Conservation (phyloP, 1,139 yeast species). For the Magnusiomyces paraingens region DNA sequence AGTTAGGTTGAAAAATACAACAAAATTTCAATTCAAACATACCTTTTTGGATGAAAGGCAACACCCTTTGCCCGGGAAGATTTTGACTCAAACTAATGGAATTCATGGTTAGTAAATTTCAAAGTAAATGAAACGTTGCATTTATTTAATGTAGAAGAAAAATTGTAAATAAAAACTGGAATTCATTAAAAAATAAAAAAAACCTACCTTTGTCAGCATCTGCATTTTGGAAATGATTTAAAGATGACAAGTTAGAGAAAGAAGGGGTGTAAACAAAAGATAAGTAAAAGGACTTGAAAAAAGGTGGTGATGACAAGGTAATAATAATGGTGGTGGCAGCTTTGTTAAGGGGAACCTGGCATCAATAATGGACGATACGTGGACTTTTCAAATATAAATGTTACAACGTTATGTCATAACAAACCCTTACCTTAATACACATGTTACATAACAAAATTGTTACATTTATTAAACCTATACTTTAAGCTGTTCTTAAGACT, state of each 20-base stretch:
- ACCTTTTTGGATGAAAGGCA: constrained; percentile 90
- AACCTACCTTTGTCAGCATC: constrained; percentile 77
- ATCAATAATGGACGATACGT: background rate
- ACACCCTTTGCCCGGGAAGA: constrained; percentile 98
- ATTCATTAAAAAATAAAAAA: background rate
- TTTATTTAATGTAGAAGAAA: background rate
- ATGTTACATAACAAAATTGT: no score
- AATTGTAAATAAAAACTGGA: background rate
- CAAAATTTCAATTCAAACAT: constrained; percentile 19
- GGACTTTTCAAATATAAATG: background rate
- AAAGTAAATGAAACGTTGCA: background rate
- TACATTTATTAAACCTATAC: no score
- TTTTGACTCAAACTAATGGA: constrained; percentile 80
- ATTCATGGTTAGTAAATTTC: constrained; percentile 4
- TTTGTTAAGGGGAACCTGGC: constrained; percentile 8
- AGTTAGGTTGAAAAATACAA: background rate
- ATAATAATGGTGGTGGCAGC: constrained; percentile 27
- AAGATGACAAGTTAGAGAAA: background rate
- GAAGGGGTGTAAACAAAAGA: background rate
- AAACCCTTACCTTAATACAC: no score
- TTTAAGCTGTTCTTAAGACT: no score
- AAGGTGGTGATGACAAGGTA: constrained; percentile 7
- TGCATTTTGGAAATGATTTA: constrained; percentile 51
- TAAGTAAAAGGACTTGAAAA: background rate
- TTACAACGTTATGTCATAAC: no score